Conservation (phyloP, 306 rosid species). For the Glycine latifolia region DNA sequence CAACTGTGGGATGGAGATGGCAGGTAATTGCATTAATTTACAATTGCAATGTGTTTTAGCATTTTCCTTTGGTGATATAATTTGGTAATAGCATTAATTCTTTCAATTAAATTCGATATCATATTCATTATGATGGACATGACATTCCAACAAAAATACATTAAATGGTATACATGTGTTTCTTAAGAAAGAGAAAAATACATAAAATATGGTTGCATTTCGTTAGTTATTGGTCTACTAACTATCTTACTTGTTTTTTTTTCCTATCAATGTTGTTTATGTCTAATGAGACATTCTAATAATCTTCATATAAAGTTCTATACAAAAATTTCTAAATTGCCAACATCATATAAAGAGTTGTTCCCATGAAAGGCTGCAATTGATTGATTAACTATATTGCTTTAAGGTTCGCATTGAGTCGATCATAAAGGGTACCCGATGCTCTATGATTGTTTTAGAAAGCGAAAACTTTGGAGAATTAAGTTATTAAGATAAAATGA, state of each 20-base stretch:
- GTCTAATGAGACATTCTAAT: background rate
- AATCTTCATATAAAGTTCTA: background rate
- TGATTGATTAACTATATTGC: background rate
- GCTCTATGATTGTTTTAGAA: background rate
- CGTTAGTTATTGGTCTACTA: background rate
- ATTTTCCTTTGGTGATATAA: background rate
- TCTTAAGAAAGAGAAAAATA: background rate
- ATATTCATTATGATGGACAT: background rate
- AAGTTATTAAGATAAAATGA: background rate
- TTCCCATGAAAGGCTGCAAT: background rate
- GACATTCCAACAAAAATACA: constrained; percentile 1
- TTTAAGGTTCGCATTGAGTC: background rate
- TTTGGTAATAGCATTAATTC: background rate
- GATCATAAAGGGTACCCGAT: background rate
- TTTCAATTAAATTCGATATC: background rate
- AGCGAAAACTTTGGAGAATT: background rate
- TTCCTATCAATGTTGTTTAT: background rate
- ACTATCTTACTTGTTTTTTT: too few species aligned
- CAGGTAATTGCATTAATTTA: constrained; percentile 50
- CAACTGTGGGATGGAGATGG: constrained; percentile 69
- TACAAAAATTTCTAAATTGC: background rate
- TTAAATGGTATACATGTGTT: background rate
- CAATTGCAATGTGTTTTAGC: background rate
- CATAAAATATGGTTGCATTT: background rate
- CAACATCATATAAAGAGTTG: background rate